Base-by-base conservation (phyloP, 108 stramenopile species). In the Skeletonema potamos region DNA sequence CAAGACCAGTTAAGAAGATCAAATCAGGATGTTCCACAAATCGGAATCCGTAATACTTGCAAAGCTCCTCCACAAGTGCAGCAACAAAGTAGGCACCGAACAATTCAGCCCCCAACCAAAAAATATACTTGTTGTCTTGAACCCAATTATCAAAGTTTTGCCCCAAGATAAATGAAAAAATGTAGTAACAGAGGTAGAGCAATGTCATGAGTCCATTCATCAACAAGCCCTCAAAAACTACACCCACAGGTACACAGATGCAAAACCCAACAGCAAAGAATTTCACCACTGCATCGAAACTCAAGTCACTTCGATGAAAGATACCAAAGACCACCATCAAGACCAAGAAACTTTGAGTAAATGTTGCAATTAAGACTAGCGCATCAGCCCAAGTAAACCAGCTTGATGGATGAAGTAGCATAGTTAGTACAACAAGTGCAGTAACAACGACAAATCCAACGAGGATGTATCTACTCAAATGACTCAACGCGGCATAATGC, bases 21-120 rank as follows among this genome's bases (percentile, higher is more conserved):
- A 94, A 68, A 60, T 94, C 93, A 0, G 93, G 93, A 79, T 94
- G 93, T 56, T 94, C 93, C 4, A 94, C 78, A 20, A 83, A 83
- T 27, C 93, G 88, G 60, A 94, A 94, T 15, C 88, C 89, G 75
- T 92, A 94, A 73, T 94, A 94, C 68, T 94, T 94, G 84, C 89
- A 94, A 5, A 94, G 63, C 62, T 94, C 93, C 72, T 94, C 93
- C 1, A 87, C 86, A 0, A 90, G 64, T 1, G 93, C 86, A 10
- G 93, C 93, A 30, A 94, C 91, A 27, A 94, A 59, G 75, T 86
- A 94, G 15, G 93, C 93, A 76, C 88, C 86, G 74, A 90, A 22
- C 22, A 94, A 66, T 69, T 94, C 93, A 12, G 81, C 87, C 20
- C 86, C 18, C 32, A 91, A 81, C 88, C 86, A 89, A 46, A 92